Conservation (phyloP, 192 early-diverging fungal species). For the Backusella morwellensis region DNA sequence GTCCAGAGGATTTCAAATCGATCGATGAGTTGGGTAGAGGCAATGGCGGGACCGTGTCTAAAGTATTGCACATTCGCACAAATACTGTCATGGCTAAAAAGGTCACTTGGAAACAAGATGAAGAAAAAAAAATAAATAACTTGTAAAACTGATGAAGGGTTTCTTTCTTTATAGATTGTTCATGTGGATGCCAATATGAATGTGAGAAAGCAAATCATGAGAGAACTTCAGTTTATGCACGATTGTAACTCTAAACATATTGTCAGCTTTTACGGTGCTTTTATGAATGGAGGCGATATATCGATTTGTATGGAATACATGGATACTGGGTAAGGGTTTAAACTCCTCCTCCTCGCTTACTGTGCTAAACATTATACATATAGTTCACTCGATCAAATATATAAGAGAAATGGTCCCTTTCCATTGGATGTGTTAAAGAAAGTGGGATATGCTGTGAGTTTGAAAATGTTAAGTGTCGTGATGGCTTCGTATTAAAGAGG, state of each 20-base stretch:
- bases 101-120: slow-evolving; percentile 42
- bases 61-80: slow-evolving; percentile 85
- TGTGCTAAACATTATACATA: neutral
- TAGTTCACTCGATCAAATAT: slow-evolving; percentile 84
- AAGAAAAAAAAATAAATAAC: slow-evolving; percentile 7
- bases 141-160: neutral
- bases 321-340: slow-evolving; percentile 65
- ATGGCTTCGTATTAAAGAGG: neutral
- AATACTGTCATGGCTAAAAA: slow-evolving; percentile 92
- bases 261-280: slow-evolving; percentile 95
- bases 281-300: slow-evolving; percentile 74
- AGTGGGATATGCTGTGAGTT: slow-evolving; percentile 69
- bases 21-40: slow-evolving; percentile 88
- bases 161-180: neutral
- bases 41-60: slow-evolving; percentile 86
- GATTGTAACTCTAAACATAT: slow-evolving; percentile 94
- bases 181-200: slow-evolving; percentile 49
- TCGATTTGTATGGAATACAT: slow-evolving; percentile 98
- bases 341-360: neutral
- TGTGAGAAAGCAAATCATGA: slow-evolving; percentile 81
- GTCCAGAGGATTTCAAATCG: slow-evolving; percentile 77
- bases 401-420: slow-evolving; percentile 84
- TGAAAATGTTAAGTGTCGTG: too few species aligned
- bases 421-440: slow-evolving; percentile 80
- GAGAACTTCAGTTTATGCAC: slow-evolving; percentile 93